Percentiles rank a stretch among this genome's conserved stretches.
These are phyloP conservation scores for Tuber melanosporum DNA, from an alignment of 495 filamentous ascomycete genomes.

Conservation along the genomic window DNA sequence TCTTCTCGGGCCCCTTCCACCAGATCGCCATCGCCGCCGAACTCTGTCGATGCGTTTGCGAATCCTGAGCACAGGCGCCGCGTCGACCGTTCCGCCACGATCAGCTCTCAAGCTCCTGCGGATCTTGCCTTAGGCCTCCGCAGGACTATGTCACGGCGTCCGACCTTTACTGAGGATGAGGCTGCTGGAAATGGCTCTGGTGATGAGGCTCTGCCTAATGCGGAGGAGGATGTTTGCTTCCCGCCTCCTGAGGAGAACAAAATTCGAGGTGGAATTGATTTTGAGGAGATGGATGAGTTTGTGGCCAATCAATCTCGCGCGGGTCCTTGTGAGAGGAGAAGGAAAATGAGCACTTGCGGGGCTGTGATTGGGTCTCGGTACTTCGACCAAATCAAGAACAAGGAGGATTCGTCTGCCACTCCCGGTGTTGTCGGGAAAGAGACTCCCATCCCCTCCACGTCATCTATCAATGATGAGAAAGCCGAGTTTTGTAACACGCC, in stretches of 20 bases:
- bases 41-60: slow-evolving; percentile 96
- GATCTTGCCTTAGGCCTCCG: slow-evolving; percentile 50
- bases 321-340: slow-evolving; percentile 51
- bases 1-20: slow-evolving; percentile 44
- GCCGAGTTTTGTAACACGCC: slow-evolving; percentile 30
- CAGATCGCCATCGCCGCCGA: slow-evolving; percentile 77
- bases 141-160: slow-evolving; percentile 44
- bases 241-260: slow-evolving; percentile 47
- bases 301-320: slow-evolving; percentile 57
- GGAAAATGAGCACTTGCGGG: slow-evolving; percentile 62
- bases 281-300: slow-evolving; percentile 42
- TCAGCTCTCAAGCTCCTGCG: slow-evolving; percentile 35
- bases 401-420: slow-evolving; percentile 2
- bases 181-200: slow-evolving; percentile 18
- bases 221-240: slow-evolving; percentile 89
- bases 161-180: slow-evolving; percentile 47
- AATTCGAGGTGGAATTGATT: slow-evolving; percentile 39
- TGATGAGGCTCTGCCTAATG: slow-evolving; percentile 43
- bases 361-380: slow-evolving; percentile 28
- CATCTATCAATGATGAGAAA: slow-evolving; percentile 31
- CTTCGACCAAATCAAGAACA: slow-evolving; percentile 19
- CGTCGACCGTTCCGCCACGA: slow-evolving; percentile 48
- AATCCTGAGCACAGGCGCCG: slow-evolving; percentile 57
- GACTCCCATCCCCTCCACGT: slow-evolving; percentile 39
- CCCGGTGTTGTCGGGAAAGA: slow-evolving; percentile 35